Conservation (phyloP, 345 rosid species). For the Eucalyptus coolabah region DNA sequence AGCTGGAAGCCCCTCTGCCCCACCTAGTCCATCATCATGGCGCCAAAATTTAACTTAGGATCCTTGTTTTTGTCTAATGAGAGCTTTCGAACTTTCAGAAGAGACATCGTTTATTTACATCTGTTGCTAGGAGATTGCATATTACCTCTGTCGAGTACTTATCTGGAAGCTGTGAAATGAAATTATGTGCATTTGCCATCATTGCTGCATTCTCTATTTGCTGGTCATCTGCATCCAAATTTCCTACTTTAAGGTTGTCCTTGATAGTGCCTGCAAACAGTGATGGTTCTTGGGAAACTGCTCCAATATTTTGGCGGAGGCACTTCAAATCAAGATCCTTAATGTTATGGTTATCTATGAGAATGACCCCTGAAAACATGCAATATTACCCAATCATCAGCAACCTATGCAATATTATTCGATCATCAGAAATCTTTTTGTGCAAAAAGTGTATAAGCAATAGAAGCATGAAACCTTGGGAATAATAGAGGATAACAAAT, state of each 20-base stretch:
- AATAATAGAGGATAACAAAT: neutral
- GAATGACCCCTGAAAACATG: conserved; percentile 23
- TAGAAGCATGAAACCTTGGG: neutral
- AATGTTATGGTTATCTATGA: conserved; percentile 36
- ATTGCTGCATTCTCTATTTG: conserved; percentile 31
- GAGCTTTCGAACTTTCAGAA: neutral
- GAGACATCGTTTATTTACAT: neutral
- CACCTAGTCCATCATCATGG: too few relatives aligned
- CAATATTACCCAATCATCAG: neutral
- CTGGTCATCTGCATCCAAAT: conserved; percentile 33
- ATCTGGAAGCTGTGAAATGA: conserved; percentile 41
- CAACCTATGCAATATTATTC: too few relatives aligned
- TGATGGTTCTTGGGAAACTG: conserved; percentile 53
- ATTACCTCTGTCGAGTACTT: conserved; percentile 3
- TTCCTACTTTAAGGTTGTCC: conserved; percentile 51
- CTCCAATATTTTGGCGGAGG: conserved; percentile 33
- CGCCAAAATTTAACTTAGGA: too few relatives aligned
- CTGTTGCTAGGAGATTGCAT: neutral
- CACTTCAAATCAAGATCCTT: conserved; percentile 37
- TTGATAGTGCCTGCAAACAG: conserved; percentile 44
- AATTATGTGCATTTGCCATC: conserved; percentile 47
- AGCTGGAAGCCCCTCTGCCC: too few relatives aligned
- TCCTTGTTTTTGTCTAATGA: too few relatives aligned
- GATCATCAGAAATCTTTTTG: neutral
- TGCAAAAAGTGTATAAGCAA: neutral